Evolutionary conservation across 768 basidiomycete species (phyloP), one percentile per base, ranked within the genome.

Genomic region (Psilocybe cyanescens): DNA sequence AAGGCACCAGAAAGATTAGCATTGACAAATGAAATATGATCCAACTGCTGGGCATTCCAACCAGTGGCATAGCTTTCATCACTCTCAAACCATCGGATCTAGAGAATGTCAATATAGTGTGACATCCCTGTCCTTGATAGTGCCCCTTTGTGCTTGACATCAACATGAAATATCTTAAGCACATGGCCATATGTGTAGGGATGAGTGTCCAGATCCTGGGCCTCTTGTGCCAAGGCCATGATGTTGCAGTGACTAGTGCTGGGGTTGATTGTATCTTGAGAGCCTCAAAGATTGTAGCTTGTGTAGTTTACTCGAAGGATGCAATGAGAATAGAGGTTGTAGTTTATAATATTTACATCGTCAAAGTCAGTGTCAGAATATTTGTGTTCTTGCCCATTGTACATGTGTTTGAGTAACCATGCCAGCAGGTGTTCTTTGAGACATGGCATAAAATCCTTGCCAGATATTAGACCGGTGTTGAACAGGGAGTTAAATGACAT

Each of bases 261-360:
- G 1, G 75, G 70, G 29, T 81, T 79, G 33, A 83, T 59, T 0
- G 71, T 60, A 60, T 84, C 81, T 59, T 82, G 78, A 2, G 64
- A 61, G 0, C 76, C 68, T 14, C 72, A 73, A 12, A 79, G 39
- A 64, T 83, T 77, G 64, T 82, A 83, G 0, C 76, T 78, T 0
- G 78, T 81, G 62, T 78, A 79, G 62, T 79, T 76, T 48, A 81
- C 50, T 0, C 71, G 71, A 3, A 78, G 24, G 3, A 67, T 64
- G 44, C 71, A 69, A 66, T 78, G 75, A 4, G 5, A 19, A 51
- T 64, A 78, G 16, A 75, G 64, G n/a, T 2, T 59, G 64, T 68
- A 62, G 33, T 60, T 55, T 0, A 37, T 58, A 44, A 72, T 62
- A 3, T 33, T 29, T 6, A 71, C 47, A 0, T 41, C 7, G 12